These are phyloP conservation scores for Chaetomidium leptoderma DNA, from an alignment of 495 filamentous ascomycete species.

Conservation along the genomic window DNA sequence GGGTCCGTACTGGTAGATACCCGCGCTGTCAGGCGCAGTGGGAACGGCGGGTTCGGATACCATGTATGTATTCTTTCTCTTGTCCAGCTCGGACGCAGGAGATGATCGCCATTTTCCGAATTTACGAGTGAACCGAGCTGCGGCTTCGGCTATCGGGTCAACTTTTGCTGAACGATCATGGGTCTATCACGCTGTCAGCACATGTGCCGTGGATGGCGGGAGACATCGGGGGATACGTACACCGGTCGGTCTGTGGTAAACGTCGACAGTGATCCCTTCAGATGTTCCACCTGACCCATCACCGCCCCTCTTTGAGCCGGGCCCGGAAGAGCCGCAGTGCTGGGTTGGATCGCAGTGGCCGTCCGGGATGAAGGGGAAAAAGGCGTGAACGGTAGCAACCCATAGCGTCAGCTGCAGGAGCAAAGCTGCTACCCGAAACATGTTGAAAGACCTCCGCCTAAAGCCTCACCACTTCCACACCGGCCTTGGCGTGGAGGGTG, in stretches of 20 bases:
- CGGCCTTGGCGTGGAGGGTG: slow-evolving; percentile 15
- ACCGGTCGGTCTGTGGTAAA: slow-evolving; percentile 16
- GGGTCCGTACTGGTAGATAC: slow-evolving; percentile 68
- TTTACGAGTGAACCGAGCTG: slow-evolving; percentile 23
- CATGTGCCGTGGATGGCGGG: neutral
- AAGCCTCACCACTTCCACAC: slow-evolving; percentile 29
- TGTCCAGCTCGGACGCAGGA: slow-evolving; percentile 20
- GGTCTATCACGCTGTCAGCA: slow-evolving; percentile 2
- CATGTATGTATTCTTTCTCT: slow-evolving; percentile 49
- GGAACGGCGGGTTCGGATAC: slow-evolving; percentile 55
- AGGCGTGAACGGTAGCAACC: slow-evolving; percentile 36
- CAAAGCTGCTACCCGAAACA: slow-evolving; percentile 31
- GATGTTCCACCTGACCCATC: neutral
- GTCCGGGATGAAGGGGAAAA: slow-evolving; percentile 34
- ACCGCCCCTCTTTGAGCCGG: slow-evolving; percentile 3
- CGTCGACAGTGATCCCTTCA: slow-evolving; percentile 18
- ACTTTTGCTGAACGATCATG: slow-evolving; percentile 8
- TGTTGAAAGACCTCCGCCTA: slow-evolving; percentile 30
- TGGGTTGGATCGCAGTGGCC: slow-evolving; percentile 22
- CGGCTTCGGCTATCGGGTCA: slow-evolving; percentile 19
- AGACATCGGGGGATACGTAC: slow-evolving; percentile 16
- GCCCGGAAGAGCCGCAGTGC: slow-evolving; percentile 8
- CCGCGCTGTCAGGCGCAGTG: slow-evolving; percentile 52
- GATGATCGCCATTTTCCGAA: slow-evolving; percentile 14
- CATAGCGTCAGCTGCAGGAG: slow-evolving; percentile 43